These are phyloP conservation scores for Cladophialophora yegresii DNA, from an alignment of 2,329 filamentous ascomycete species.

Conservation along the genomic window DNA sequence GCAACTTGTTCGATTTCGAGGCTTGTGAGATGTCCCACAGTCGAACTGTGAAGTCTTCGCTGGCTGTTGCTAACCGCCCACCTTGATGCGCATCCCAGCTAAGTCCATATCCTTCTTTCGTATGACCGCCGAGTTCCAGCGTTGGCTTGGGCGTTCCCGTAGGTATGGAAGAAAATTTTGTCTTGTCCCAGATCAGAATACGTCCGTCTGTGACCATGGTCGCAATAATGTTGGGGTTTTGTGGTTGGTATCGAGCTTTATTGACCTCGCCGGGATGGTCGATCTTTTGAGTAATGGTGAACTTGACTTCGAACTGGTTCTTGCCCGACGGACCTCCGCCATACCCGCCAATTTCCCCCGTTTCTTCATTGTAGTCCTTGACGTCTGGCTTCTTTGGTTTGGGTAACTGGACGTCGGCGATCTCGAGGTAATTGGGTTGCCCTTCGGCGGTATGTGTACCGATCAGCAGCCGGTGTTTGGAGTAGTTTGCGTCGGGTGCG, in stretches of 20 bases:
- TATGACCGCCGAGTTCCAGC: conserved; percentile 81
- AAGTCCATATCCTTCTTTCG: conserved; percentile 84
- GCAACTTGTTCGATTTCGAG: conserved; percentile 66
- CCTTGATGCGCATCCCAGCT: conserved; percentile 85
- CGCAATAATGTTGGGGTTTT: conserved; percentile 95
- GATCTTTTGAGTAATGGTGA: conserved; percentile 92
- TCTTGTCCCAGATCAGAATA: conserved; percentile 92
- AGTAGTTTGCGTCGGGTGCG: conserved; percentile 81
- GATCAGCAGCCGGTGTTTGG: conserved; percentile 82
- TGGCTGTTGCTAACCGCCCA: conserved; percentile 83
- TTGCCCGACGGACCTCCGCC: conserved; percentile 69
- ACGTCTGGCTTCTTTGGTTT: conserved; percentile 71
- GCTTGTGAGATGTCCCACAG: conserved; percentile 88
- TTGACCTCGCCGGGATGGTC: conserved; percentile 96
- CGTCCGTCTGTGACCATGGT: conserved; percentile 85
- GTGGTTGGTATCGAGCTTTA: conserved; percentile 95
- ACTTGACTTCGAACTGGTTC: conserved; percentile 71
- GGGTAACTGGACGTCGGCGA: conserved; percentile 90
- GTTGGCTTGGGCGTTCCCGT: conserved; percentile 75
- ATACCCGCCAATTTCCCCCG: conserved; percentile 91
- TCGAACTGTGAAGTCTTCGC: conserved; percentile 86
- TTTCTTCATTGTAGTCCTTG: conserved; percentile 85
- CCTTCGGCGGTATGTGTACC: conserved; percentile 91
- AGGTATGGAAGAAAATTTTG: conserved; percentile 82
- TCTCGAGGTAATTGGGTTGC: conserved; percentile 87